Percentiles rank a stretch among this genome's conserved stretches.
Conservation (phyloP, 2,329 filamentous ascomycete species). For the Hortaea sp. region DNA sequence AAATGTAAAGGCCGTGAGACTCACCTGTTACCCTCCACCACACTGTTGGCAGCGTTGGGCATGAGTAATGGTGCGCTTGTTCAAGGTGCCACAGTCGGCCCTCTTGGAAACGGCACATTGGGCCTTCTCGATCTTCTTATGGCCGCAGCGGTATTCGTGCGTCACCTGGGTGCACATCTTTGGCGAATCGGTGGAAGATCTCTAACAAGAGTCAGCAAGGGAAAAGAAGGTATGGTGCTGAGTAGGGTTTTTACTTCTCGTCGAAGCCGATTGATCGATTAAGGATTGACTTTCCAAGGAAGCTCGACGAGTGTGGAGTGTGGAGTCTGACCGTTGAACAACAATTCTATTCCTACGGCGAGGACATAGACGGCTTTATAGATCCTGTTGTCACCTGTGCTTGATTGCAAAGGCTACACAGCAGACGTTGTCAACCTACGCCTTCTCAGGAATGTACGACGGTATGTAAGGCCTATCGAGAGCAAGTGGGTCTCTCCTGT, state of each 20-base stretch:
- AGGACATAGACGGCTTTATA: neutral
- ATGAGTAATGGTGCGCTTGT: slow-evolving; percentile 36
- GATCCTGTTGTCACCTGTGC: neutral
- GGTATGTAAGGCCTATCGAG: neutral
- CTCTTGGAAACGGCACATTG: slow-evolving; percentile 38
- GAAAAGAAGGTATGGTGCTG: neutral
- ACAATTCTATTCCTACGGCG: neutral
- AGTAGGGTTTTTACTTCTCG: too few species aligned
- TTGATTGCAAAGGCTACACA: neutral
- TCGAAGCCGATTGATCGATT: too few species aligned
- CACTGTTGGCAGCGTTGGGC: slow-evolving; percentile 39
- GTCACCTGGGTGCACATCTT: slow-evolving; percentile 39
- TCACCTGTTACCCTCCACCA: slow-evolving; percentile 26
- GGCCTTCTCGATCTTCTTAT: slow-evolving; percentile 33
- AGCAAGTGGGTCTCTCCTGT: neutral
- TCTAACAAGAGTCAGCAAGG: neutral
- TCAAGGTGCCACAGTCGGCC: slow-evolving; percentile 31
- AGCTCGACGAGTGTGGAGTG: too few species aligned
- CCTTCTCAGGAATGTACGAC: neutral
- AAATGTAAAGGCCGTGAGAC: neutral
- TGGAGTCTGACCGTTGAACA: too few species aligned
- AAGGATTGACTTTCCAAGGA: too few species aligned
- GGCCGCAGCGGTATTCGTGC: slow-evolving; percentile 37
- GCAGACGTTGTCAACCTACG: neutral
- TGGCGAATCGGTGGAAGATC: slow-evolving; percentile 1